These are phyloP conservation scores for Kokia cookei DNA, from an alignment of 441 rosid genomes.

Conservation along the genomic window DNA sequence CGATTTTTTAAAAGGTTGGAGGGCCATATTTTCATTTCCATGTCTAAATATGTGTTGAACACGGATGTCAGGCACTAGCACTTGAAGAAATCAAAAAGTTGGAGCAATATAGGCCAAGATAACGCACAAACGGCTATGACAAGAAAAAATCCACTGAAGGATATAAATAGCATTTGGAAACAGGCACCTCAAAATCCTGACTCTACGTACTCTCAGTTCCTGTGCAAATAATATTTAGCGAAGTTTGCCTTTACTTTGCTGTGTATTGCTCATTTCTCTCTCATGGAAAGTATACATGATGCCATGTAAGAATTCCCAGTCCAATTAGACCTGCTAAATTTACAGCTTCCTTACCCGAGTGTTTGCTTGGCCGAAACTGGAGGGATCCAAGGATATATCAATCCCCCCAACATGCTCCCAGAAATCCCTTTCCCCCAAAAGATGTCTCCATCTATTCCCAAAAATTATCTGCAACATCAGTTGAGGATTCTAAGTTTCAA, in stretches of 20 bases:
- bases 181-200: neutral
- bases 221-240: neutral
- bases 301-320: neutral
- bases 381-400: slow-evolving; percentile 83
- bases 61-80: neutral
- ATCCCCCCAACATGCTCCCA: slow-evolving; percentile 96
- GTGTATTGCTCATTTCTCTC: neutral
- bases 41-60: neutral
- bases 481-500: slow-evolving; percentile 4
- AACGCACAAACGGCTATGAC: neutral
- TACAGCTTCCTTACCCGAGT: slow-evolving; percentile 39
- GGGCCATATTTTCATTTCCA: neutral
- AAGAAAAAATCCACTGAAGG: neutral
- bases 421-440: slow-evolving; percentile 83
- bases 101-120: neutral
- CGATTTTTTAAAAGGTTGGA: neutral
- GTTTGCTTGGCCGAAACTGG: slow-evolving; percentile 97
- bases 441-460: slow-evolving; percentile 97
- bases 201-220: neutral
- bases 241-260: neutral
- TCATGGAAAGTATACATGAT: neutral
- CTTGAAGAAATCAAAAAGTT: neutral
- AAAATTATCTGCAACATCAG: slow-evolving; percentile 68
- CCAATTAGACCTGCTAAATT: neutral
- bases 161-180: neutral